Base-by-base conservation (phyloP, 768 basidiomycete species). In the Lactifluus hygrophoroides region DNA sequence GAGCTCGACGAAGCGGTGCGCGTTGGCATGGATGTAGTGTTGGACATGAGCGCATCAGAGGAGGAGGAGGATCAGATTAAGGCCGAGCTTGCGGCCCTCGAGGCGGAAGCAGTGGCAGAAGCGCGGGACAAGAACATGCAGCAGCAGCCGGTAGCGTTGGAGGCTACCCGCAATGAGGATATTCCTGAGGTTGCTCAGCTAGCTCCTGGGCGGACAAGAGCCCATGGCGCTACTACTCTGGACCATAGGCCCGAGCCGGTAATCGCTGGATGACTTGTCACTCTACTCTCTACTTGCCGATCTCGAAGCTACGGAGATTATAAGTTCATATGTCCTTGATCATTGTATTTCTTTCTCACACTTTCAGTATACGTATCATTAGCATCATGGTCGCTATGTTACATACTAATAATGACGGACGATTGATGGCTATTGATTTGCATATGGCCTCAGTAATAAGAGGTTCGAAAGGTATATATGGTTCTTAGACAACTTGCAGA, bases 1-100 rank as follows among this genome's bases (percentile, higher is more conserved):
- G 94, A 96, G 65, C 76, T 96, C 16, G 88, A 95, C 64, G 81
- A 88, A 30, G 82, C 85, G 3, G 82, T 97, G 47, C 76, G 77
- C 58, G 69, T 83, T 38, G 88, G 86, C 21, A 84, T 80, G 2
- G 81, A 88, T 60, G 71, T 83, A 21, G 64, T 54, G 9, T 14
- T 53, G 13, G 51, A 54, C 37, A 84, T 83, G 1, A 66, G 83
- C 11, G 78, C 66, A 0, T 75, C 75, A 10, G 66, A 67, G 0
- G 74, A 76, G 7, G 79, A 79, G 50, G 80, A 84, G 23, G 74
- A 76, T 0, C 78, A 82, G 50, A 61, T 93, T 46, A 83, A 85
- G 68, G 77, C 74, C 47, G 91, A 94, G 69, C 72, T 89, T 67
- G 75, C 73, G 49, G 78, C 71, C 37, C 70, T 94, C 61, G 75